phyloP scores from a whole-genome alignment of 805 yeast genomes.

The Schizosaccharomyces octosporus region DNA sequence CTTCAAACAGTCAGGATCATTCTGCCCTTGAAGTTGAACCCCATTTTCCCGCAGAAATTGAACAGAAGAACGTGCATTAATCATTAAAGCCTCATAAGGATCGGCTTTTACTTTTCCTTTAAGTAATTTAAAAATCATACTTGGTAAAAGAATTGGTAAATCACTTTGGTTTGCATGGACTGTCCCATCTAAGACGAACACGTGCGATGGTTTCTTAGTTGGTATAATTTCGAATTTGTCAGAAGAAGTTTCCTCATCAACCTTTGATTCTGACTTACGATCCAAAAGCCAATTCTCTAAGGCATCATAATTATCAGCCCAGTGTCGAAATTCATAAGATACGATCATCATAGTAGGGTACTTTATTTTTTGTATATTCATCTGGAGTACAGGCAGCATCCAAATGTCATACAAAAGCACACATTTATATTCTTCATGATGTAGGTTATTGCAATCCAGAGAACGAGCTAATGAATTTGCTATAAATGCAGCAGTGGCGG shows the following conservation, averaged over 20 bases:
- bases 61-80: not conserved
- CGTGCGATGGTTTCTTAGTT: not conserved
- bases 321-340: not conserved
- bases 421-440: not conserved
- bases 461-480: not conserved
- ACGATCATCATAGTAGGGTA: not conserved
- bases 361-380: not conserved
- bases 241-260: not conserved
- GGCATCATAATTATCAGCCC: not conserved
- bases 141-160: not conserved
- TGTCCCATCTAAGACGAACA: not conserved
- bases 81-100: not conserved
- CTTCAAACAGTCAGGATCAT: not conserved
- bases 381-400: not conserved
- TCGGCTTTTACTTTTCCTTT: not conserved
- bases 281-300: not conserved
- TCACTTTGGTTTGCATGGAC: not conserved
- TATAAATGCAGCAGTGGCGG: slow-evolving; percentile 7
- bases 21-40: not conserved
- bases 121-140: not conserved
- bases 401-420: not conserved
- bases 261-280: not conserved
- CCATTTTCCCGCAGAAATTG: not conserved
- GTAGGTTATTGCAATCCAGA: not conserved
- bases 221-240: not conserved